A percentile compares a stretch with the other conserved stretches of the same genome.
Conservation (phyloP, 2,329 filamentous ascomycete genomes). For the Arthrinium puccinioides region DNA sequence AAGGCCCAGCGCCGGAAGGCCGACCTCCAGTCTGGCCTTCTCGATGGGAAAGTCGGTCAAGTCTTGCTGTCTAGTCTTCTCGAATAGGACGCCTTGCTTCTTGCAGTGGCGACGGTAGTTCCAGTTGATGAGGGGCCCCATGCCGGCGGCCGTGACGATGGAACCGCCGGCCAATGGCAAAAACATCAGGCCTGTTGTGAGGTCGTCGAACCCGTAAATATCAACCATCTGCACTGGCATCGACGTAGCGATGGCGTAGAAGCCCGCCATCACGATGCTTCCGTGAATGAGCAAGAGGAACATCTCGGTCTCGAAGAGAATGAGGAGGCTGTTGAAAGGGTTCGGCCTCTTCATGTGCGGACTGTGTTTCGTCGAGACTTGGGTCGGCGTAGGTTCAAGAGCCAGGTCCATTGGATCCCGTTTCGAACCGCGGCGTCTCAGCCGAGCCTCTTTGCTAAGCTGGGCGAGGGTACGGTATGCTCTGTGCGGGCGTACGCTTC, state of each 20-base stretch:
- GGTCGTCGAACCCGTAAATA: conserved; percentile 49
- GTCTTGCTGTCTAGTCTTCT: conserved; percentile 33
- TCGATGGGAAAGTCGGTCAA: conserved; percentile 24
- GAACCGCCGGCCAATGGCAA: conserved; percentile 29
- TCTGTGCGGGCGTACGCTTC: conserved; percentile 26
- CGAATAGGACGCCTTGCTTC: conserved; percentile 39
- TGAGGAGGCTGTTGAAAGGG: conserved; percentile 22
- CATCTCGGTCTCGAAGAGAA: conserved; percentile 28
- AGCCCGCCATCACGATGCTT: conserved; percentile 24
- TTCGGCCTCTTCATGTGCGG: conserved; percentile 19
- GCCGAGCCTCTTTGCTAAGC: conserved; percentile 11
- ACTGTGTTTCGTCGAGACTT: conserved; percentile 8
- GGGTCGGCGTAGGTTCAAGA: conserved; percentile 7
- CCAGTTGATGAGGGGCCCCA: conserved; percentile 48
- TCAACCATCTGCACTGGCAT: conserved; percentile 20
- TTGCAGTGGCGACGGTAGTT: conserved; percentile 51
- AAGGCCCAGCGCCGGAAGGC: conserved; percentile 34
- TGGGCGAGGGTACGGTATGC: conserved; percentile 18
- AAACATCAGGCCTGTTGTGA: conserved; percentile 33
- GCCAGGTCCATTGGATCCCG: conserved; percentile 3
- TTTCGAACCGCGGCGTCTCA: not conserved
- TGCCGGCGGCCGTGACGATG: conserved; percentile 22
- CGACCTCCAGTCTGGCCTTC: conserved; percentile 25
- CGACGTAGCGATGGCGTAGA: conserved; percentile 25
- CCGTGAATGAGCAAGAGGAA: conserved; percentile 25